phyloP scores from a whole-genome alignment of 1,139 yeast genomes.

The Candida pseudoviswanathii region DNA sequence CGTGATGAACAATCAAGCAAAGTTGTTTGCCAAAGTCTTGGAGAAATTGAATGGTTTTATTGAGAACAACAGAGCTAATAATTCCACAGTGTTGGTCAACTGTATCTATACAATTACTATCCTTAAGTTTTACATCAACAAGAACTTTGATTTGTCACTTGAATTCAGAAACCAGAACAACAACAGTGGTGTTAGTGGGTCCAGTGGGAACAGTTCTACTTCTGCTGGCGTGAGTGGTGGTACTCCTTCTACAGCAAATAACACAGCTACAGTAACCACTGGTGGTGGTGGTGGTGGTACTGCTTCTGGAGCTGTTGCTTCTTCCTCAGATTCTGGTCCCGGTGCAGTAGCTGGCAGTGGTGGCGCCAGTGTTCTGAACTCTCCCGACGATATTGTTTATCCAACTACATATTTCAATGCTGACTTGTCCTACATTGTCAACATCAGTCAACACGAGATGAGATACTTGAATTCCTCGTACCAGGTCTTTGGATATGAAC shows the following conservation, averaged over 20 bases:
- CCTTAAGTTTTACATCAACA: slow-evolving; percentile 31
- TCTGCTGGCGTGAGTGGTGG: not conserved
- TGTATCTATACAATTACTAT: slow-evolving; percentile 35
- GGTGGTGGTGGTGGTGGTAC: not conserved
- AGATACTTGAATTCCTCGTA: slow-evolving; percentile 27
- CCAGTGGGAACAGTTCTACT: not conserved
- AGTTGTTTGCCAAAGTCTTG: slow-evolving; percentile 31
- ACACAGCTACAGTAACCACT: not conserved
- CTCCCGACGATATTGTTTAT: slow-evolving; percentile 5
- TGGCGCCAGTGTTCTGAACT: not conserved
- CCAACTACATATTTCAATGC: slow-evolving; percentile 2
- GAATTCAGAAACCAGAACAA: slow-evolving; percentile 2
- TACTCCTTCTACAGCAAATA: not conserved
- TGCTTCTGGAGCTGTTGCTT: not conserved
- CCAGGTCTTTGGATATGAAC: slow-evolving; percentile 23
- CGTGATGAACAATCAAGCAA: slow-evolving; percentile 35
- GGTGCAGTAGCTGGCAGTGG: not conserved
- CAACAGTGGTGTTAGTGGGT: not conserved
- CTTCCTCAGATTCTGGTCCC: not conserved
- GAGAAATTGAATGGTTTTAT: slow-evolving; percentile 20
- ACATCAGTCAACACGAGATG: slow-evolving; percentile 30
- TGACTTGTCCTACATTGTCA: slow-evolving; percentile 15
- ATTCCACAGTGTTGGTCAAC: slow-evolving; percentile 26
- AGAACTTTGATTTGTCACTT: slow-evolving; percentile 17
- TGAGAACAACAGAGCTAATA: slow-evolving; percentile 15